Evolutionary conservation across 768 basidiomycete species (phyloP), one percentile per base, ranked within the genome.

Genomic region (Dacryopinax spathularia): DNA sequence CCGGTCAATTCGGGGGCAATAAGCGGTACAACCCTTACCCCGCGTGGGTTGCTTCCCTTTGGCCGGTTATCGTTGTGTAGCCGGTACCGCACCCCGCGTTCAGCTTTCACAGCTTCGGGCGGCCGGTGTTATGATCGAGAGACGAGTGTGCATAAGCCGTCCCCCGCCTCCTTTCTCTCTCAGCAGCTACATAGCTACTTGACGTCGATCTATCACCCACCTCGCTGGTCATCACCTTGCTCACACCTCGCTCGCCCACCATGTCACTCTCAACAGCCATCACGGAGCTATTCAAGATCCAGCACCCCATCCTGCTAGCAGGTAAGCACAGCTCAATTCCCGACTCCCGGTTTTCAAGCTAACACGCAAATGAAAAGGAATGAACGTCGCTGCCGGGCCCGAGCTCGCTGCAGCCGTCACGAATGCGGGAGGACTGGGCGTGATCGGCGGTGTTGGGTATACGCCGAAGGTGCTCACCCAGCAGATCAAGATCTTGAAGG

Each of bases 341-440:
- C 74, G 66, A 56, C 20, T 35, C n/a, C 15, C 27, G 7, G 36
- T 15, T 33, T 48, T 18, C 41, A 63, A 31, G n/a, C 62, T 64
- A 36, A 7, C 13, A 31, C 60, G 25, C 1, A 16, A 27, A 39
- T 60, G 16, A 35, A 62, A 67, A 59, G 73, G 86, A 63, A 91
- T 91, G 89, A 90, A 89, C 70, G 84, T 91, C 33, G 90, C 89
- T 61, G 88, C 90, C 56, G 89, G 89, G 5, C 88, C 90, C 12
- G 86, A 80, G 73, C 76, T 93, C 27, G 92, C 91, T 18, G 93
- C 92, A 37, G 92, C 90, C 36, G 92, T 95, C 64, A 91, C 90
- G 43, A 96, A 95, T 70, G 93, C 91, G 29, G 92, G 93, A 59
- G 93, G 93, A 61, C 69, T 96, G 41, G 93, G 93, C 66, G 91